These are phyloP conservation scores for Gossypium ekmanianum DNA, from an alignment of 345 rosid species.

Conservation along the genomic window DNA sequence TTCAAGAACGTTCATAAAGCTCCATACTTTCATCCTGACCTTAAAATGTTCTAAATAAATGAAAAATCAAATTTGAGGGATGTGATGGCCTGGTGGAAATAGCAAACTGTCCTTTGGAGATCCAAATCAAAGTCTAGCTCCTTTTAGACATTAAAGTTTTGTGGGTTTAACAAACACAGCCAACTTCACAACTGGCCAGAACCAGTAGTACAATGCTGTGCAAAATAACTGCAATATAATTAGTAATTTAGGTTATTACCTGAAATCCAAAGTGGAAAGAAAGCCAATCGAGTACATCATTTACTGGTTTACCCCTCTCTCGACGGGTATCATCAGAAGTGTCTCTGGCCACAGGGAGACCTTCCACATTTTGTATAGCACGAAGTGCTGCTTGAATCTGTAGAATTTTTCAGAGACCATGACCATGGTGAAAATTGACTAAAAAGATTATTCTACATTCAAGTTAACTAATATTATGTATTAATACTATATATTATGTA, in stretches of 20 bases:
- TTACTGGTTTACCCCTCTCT: constrained; percentile 41
- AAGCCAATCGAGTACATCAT: constrained; percentile 92
- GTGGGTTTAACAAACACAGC: not conserved
- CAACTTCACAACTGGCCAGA: not conserved
- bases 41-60: constrained; percentile 4
- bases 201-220: not conserved
- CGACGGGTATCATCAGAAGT: constrained; percentile 28
- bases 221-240: constrained; percentile 11
- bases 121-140: not conserved
- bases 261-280: constrained; percentile 91
- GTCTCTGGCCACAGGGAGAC: constrained; percentile 56
- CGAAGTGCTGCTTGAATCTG: constrained; percentile 79
- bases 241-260: constrained; percentile 40
- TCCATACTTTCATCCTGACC: not conserved
- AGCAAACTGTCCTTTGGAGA: not conserved
- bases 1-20: constrained; percentile 2
- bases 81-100: not conserved
- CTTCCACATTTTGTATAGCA: constrained; percentile 53
- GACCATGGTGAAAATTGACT: constrained; percentile 13
- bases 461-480: constrained; percentile 17
- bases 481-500: constrained; percentile 16
- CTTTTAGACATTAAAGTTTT: not conserved
- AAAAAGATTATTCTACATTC: constrained; percentile 7
- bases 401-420: constrained; percentile 12
- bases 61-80: not conserved